Percentiles rank a stretch among this genome's conserved stretches.
These are phyloP conservation scores for Aspergillus carlsbadensis DNA, from an alignment of 495 filamentous ascomycete species.

Conservation along the genomic window DNA sequence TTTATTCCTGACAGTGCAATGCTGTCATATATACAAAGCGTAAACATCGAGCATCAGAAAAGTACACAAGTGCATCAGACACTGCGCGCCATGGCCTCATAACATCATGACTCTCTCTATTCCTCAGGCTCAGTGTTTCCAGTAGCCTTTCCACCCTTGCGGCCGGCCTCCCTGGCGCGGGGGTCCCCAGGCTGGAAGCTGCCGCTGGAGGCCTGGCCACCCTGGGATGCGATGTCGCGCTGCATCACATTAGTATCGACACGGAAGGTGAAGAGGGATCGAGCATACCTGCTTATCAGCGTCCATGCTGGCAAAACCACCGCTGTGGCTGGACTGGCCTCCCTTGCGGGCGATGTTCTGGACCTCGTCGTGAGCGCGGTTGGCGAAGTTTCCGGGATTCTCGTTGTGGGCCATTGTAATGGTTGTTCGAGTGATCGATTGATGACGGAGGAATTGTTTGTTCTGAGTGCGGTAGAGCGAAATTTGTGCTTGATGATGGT, in stretches of 20 bases:
- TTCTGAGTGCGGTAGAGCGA: neutral
- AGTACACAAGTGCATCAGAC: no score
- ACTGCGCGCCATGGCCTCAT: no score
- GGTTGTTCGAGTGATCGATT: neutral
- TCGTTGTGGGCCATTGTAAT: neutral
- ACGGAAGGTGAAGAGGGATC: neutral
- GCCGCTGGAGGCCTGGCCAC: conserved; percentile 49
- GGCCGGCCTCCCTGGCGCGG: conserved; percentile 45
- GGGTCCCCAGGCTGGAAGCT: conserved; percentile 48
- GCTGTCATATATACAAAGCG: no score
- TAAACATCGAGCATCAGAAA: no score
- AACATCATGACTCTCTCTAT: no score
- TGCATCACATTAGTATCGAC: conserved; percentile 11
- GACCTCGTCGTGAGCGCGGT: neutral
- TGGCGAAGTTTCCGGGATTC: neutral
- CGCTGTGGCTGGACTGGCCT: conserved; percentile 39
- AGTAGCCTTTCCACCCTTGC: conserved; percentile 40
- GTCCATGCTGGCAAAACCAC: conserved; percentile 38
- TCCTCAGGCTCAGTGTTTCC: conserved; percentile 1
- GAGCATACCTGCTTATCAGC: conserved; percentile 48
- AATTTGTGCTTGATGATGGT: neutral
- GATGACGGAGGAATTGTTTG: neutral
- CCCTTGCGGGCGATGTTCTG: conserved; percentile 51
- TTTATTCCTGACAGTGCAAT: no score
- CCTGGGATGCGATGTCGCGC: conserved; percentile 52